Evolutionary conservation across 2,329 filamentous ascomycete genomes (phyloP).

Genomic region (Emericellopsis cladophorae): DNA sequence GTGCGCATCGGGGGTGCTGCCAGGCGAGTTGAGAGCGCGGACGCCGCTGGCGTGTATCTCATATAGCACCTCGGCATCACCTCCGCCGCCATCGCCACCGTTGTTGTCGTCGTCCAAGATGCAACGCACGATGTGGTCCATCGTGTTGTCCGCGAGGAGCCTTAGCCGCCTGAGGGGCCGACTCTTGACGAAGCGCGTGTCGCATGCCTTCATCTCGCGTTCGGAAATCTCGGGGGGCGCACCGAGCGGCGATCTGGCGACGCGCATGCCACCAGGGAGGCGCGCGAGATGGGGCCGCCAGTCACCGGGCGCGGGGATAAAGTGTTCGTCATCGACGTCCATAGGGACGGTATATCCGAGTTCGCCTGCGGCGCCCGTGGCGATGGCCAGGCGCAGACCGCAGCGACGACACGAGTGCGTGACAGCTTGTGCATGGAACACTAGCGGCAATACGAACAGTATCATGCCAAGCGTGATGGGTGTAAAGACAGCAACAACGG

Average conservation of each 20-base stretch:
- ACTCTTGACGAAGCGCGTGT: background rate
- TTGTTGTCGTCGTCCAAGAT: background rate
- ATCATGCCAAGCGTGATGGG: conserved; percentile 4
- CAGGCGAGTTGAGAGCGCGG: background rate
- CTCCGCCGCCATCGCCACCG: background rate
- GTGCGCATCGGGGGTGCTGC: background rate
- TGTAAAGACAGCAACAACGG: conserved; percentile 4
- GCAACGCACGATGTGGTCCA: conserved; percentile 1
- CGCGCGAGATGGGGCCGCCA: conserved; percentile 5
- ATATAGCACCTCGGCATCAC: conserved; percentile 1
- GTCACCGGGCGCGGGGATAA: conserved; percentile 3
- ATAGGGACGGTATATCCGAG: conserved; percentile 3
- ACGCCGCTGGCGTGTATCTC: conserved; percentile 1
- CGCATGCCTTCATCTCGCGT: conserved; percentile 3
- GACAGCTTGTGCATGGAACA: conserved; percentile 4
- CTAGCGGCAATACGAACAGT: conserved; percentile 2
- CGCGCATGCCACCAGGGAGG: conserved; percentile 4
- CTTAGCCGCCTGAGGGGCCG: background rate
- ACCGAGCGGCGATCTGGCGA: conserved; percentile 3
- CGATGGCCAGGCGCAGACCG: conserved; percentile 5
- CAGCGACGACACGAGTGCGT: conserved; percentile 5
- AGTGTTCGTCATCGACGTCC: conserved; percentile 1
- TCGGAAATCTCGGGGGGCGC: conserved; percentile 3
- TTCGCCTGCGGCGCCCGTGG: conserved; percentile 3
- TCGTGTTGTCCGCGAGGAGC: background rate